phyloP scores from a whole-genome alignment of 202 grass and related monocot species.

The Tripidium arundinaceum region DNA sequence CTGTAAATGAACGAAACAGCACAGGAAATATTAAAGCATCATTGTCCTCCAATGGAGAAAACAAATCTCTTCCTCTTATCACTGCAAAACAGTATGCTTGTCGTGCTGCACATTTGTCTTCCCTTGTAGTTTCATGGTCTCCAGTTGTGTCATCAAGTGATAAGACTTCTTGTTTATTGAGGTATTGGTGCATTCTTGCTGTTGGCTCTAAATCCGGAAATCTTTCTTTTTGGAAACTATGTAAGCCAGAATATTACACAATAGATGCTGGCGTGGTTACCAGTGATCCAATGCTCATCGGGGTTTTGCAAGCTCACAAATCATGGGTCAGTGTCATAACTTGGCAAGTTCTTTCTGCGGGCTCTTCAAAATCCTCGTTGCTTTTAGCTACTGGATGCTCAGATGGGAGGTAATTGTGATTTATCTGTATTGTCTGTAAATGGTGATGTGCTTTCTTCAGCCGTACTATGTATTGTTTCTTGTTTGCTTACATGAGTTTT shows the following conservation, averaged over 20 bases:
- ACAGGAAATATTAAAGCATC: constrained; percentile 37
- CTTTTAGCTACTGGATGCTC: constrained; percentile 73
- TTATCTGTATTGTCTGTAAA: background rate
- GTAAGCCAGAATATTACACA: constrained; percentile 61
- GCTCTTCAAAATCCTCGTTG: constrained; percentile 42
- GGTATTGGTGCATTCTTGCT: constrained; percentile 65
- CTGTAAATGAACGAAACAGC: constrained; percentile 28
- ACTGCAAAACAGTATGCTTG: constrained; percentile 68
- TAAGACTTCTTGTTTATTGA: constrained; percentile 29
- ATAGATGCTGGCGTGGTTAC: constrained; percentile 44
- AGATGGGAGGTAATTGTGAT: constrained; percentile 58
- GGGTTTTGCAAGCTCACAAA: constrained; percentile 67
- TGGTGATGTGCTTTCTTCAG: constrained; percentile 9
- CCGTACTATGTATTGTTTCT: background rate
- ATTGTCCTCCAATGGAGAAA: constrained; percentile 31
- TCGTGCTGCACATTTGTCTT: constrained; percentile 58
- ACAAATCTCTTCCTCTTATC: constrained; percentile 41
- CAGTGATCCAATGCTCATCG: constrained; percentile 51
- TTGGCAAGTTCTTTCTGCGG: constrained; percentile 46
- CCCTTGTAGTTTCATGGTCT: constrained; percentile 73
- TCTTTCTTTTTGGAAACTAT: constrained; percentile 81
- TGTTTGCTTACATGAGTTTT: background rate
- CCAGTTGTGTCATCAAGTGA: constrained; percentile 46
- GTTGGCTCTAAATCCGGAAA: constrained; percentile 74
- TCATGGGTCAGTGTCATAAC: constrained; percentile 72